Conservation (phyloP, 2,329 filamentous ascomycete genomes). For the Fusarium stilboides region DNA sequence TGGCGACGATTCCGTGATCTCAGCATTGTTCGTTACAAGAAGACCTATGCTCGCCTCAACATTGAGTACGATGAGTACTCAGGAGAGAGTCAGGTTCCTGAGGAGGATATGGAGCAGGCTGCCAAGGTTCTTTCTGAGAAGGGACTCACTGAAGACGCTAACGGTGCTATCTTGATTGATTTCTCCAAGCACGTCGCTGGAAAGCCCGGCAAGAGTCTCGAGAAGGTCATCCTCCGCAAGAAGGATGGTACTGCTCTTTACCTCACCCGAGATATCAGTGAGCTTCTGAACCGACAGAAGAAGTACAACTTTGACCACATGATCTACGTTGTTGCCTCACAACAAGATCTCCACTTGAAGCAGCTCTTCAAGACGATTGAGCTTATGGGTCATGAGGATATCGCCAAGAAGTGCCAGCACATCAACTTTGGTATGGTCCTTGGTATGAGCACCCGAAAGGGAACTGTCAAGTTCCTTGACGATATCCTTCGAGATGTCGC, state of each 20-base stretch:
- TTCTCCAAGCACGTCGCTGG: constrained; percentile 77
- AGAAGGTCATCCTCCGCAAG: constrained; percentile 80
- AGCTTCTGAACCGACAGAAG: constrained; percentile 76
- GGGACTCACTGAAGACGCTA: constrained; percentile 76
- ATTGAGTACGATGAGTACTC: constrained; percentile 79
- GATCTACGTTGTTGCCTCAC: constrained; percentile 83
- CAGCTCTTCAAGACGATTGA: constrained; percentile 85
- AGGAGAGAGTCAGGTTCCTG: constrained; percentile 80
- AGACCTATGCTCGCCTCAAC: constrained; percentile 79
- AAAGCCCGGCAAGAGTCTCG: constrained; percentile 78
- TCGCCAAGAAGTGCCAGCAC: constrained; percentile 78
- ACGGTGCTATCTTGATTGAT: constrained; percentile 81
- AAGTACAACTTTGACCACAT: constrained; percentile 81
- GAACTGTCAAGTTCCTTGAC: constrained; percentile 80
- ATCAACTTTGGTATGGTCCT: constrained; percentile 82
- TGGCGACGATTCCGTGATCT: constrained; percentile 78
- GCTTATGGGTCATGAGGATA: constrained; percentile 77
- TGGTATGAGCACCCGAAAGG: constrained; percentile 79
- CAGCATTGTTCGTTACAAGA: constrained; percentile 76
- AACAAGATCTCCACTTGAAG: constrained; percentile 80
- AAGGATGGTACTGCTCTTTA: constrained; percentile 83
- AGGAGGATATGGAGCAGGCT: constrained; percentile 75
- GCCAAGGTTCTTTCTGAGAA: constrained; percentile 75
- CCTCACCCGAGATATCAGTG: constrained; percentile 83
- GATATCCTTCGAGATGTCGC: constrained; percentile 74